Evolutionary conservation across 169 alveolate species (phyloP).

Genomic region (Toxoplasma gondii): DNA sequence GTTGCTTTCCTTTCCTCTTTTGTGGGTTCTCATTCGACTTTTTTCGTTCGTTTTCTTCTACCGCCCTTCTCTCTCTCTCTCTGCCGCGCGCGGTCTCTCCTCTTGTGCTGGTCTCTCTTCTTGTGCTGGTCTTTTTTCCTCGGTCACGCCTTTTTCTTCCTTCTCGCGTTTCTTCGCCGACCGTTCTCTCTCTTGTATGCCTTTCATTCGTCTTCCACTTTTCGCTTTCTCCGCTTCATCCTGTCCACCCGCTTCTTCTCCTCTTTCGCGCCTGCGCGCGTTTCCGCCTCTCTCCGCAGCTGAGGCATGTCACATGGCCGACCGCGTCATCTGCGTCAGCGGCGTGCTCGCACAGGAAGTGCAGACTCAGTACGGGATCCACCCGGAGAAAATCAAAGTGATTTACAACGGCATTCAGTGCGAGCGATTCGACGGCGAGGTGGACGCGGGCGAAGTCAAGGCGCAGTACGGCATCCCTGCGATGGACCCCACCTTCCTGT

Average conservation of each 20-base stretch:
- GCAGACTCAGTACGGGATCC: conserved; percentile 70
- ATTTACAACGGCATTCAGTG: conserved; percentile 77
- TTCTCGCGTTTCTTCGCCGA: no score
- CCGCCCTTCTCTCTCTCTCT: not conserved
- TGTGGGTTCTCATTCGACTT: not conserved
- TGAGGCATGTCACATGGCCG: conserved; percentile 80
- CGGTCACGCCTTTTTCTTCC: no score
- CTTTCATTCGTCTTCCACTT: not conserved
- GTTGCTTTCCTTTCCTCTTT: not conserved
- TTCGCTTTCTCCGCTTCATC: not conserved
- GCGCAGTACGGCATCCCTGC: conserved; percentile 77
- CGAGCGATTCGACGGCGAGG: conserved; percentile 77
- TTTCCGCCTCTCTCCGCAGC: conserved; percentile 53
- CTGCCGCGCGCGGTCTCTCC: not conserved
- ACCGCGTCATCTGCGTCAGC: conserved; percentile 80
- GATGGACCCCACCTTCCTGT: conserved; percentile 81
- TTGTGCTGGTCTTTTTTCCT: no score
- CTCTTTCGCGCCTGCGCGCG: not conserved
- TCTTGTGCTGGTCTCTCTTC: not conserved
- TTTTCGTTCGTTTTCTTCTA: not conserved
- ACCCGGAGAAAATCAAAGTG: conserved; percentile 70
- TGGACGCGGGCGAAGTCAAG: conserved; percentile 71
- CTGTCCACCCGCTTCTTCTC: not conserved
- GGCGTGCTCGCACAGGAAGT: conserved; percentile 82
- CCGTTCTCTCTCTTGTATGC: no score